A percentile compares a stretch with the other conserved stretches of the same genome.
Conservation (phyloP, 2,329 filamentous ascomycete genomes). For the Aspergillus brasiliensis region DNA sequence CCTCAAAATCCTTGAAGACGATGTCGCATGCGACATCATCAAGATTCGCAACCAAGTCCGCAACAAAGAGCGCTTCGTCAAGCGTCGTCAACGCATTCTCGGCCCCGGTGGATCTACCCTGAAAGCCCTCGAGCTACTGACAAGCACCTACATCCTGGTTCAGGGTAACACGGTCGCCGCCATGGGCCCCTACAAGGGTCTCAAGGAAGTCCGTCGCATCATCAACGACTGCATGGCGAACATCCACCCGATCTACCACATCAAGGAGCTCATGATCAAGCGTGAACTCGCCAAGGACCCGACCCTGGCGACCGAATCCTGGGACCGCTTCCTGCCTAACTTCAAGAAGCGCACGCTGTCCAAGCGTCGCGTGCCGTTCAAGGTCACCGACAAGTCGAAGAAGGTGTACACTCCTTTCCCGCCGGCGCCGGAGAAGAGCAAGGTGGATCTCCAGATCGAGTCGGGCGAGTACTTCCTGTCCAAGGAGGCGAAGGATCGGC, state of each 20-base stretch:
- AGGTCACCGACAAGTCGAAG: conserved; percentile 89
- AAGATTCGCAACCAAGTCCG: conserved; percentile 88
- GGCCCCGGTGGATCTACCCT: conserved; percentile 89
- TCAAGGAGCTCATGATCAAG: conserved; percentile 96
- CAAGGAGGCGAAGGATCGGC: conserved; percentile 88
- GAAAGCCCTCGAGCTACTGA: conserved; percentile 91
- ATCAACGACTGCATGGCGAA: conserved; percentile 97
- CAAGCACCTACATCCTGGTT: conserved; percentile 87
- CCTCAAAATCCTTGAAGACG: conserved; percentile 91
- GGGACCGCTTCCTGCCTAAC: conserved; percentile 94
- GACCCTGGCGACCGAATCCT: conserved; percentile 81
- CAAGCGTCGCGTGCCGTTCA: conserved; percentile 78
- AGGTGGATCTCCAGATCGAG: conserved; percentile 97
- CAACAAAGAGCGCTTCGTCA: conserved; percentile 95
- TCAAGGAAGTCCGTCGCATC: conserved; percentile 88
- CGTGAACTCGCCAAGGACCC: conserved; percentile 88
- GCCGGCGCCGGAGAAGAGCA: conserved; percentile 96
- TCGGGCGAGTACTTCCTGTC: conserved; percentile 94
- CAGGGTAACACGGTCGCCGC: conserved; percentile 93
- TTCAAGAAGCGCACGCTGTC: conserved; percentile 93
- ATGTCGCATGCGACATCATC: conserved; percentile 89
- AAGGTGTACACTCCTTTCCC: conserved; percentile 98
- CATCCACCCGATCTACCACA: conserved; percentile 85
- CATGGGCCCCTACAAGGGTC: conserved; percentile 89
- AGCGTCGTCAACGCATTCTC: conserved; percentile 87